These are phyloP conservation scores for Phyllosticta paracitricarpa DNA, from an alignment of 2,329 filamentous ascomycete genomes.

Conservation along the genomic window DNA sequence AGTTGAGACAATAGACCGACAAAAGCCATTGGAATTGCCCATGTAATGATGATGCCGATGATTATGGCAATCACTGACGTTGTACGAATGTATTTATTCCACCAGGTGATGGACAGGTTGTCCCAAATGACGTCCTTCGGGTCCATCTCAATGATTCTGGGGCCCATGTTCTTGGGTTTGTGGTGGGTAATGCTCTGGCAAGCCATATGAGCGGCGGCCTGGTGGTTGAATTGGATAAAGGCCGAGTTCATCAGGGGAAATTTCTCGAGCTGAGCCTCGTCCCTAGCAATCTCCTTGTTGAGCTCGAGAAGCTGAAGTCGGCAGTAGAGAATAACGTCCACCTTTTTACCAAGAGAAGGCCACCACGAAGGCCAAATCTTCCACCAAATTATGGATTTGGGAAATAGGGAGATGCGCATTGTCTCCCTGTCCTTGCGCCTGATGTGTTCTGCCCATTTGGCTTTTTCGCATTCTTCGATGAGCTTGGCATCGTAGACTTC, in stretches of 20 bases:
- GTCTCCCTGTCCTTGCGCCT: constrained; percentile 75
- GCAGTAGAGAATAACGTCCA: constrained; percentile 90
- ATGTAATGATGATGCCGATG: constrained; percentile 69
- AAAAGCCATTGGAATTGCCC: constrained; percentile 84
- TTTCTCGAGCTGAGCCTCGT: constrained; percentile 74
- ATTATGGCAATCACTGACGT: constrained; percentile 56
- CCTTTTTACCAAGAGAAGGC: constrained; percentile 73
- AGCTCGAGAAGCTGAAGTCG: constrained; percentile 76
- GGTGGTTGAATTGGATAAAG: constrained; percentile 97
- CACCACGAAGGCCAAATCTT: constrained; percentile 48
- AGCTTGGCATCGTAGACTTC: constrained; percentile 14
- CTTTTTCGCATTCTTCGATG: constrained; percentile 16
- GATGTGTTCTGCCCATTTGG: constrained; percentile 75
- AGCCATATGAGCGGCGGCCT: constrained; percentile 96
- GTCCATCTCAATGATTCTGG: constrained; percentile 84
- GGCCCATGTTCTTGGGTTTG: constrained; percentile 85
- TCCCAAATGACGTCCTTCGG: constrained; percentile 92
- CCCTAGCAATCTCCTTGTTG: constrained; percentile 84
- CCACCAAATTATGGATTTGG: constrained; percentile 40
- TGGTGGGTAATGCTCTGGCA: constrained; percentile 89
- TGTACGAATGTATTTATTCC: constrained; percentile 72
- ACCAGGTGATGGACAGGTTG: constrained; percentile 94
- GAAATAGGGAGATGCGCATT: constrained; percentile 59
- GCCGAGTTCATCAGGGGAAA: constrained; percentile 93
- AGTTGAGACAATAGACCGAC: constrained; percentile 76